Conservation (phyloP, 2,329 filamentous ascomycete genomes). For the Stachybotrys chlorohalonatus region DNA sequence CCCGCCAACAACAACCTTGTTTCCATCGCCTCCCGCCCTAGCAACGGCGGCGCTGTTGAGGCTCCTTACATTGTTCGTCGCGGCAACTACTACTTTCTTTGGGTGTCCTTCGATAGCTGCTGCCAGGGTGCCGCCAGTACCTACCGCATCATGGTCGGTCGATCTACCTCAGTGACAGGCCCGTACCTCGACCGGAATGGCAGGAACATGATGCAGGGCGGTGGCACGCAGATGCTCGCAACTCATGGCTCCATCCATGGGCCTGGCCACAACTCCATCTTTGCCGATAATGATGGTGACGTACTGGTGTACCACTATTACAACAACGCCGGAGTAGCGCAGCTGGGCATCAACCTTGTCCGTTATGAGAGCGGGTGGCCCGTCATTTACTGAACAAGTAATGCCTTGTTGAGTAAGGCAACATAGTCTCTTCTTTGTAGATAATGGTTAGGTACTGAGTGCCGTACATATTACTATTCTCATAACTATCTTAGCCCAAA, state of each 20-base stretch:
- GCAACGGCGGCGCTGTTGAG: conserved; percentile 14
- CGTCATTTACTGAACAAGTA: conserved; percentile 15
- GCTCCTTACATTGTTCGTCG: conserved; percentile 18
- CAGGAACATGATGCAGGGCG: conserved; percentile 15
- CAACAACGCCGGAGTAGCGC: conserved; percentile 11
- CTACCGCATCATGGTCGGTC: conserved; percentile 22
- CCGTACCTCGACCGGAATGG: conserved; percentile 17
- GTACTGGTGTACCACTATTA: conserved; percentile 23
- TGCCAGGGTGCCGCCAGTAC: conserved; percentile 18
- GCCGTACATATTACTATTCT: background rate
- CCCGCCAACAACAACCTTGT: conserved; percentile 9
- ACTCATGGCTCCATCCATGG: conserved; percentile 18
- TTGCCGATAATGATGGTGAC: conserved; percentile 19
- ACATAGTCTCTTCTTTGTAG: background rate
- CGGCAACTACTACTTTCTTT: conserved; percentile 22
- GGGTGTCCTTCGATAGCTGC: conserved; percentile 21
- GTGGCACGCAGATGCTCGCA: conserved; percentile 19
- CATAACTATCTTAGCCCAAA: background rate
- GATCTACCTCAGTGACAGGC: conserved; percentile 16
- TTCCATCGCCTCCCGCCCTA: conserved; percentile 16
- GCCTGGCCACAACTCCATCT: conserved; percentile 20
- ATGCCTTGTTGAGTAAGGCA: too few relatives aligned
- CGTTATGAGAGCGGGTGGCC: conserved; percentile 19
- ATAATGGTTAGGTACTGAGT: background rate
- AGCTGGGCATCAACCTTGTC: conserved; percentile 20